Base-by-base conservation (phyloP, 2,329 filamentous ascomycete genomes). In the Neonectria coccinea region DNA sequence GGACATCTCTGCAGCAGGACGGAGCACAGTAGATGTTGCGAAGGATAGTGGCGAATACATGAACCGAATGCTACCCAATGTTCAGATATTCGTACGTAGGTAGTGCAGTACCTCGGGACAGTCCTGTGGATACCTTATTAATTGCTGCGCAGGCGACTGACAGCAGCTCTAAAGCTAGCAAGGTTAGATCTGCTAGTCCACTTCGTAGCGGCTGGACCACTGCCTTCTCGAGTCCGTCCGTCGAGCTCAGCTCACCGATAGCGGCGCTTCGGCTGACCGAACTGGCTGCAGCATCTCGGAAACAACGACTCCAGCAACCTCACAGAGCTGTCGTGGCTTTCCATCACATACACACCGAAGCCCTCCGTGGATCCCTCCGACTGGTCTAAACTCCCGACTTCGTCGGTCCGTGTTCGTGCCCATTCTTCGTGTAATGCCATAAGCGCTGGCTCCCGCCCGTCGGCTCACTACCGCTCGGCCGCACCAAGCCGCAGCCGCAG, bases 401-500 rank as follows among this genome's bases (percentile, higher is more conserved):
- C 10, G 29, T 47, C 10, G 27, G 16, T 18, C 27, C 14, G 48
- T 29, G 6, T 47, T 18, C 36, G 36, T 39, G 4, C 36, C 14
- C 7, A 7, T n/a, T 20, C 18, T 45, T 31, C 25, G 36, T 51
- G 51, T 61, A 52, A 64, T 60, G 44, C 59, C 54, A 72, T 62
- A 70, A 62, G 58, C 48, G 64, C 56, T n/a, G n/a, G n/a, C n/a
- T 54, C 10, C 47, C 44, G 36, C n/a, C 50, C 51, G 39, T 63
- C 58, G 56, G 65, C 59, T 50, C 47, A 51, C 58, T 48, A 63
- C 56, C 56, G 48, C 52, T 64, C 64, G 33, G 62, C 65, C 66
- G 61, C 56, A 51, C 64, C 61, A 66, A 73, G 62, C 66, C 69
- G 65, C 41, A 53, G 56, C 59, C 57, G 48, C 14, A 36, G 33